These are phyloP conservation scores for Salvia splendens DNA, from an alignment of 257 asterid species.

Conservation along the genomic window DNA sequence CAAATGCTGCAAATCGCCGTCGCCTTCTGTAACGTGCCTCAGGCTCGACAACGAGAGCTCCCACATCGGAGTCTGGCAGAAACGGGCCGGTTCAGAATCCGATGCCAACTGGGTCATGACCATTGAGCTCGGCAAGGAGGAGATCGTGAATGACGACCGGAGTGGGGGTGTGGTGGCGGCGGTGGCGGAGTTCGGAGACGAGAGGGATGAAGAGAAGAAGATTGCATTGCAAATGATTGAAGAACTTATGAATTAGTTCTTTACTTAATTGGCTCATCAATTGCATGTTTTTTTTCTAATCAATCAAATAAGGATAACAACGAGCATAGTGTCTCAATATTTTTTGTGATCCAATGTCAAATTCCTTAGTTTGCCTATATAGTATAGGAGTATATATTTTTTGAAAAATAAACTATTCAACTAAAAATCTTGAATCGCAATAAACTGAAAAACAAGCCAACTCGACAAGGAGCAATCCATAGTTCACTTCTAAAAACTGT, in stretches of 20 bases:
- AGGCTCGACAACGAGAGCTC: constrained; percentile 32
- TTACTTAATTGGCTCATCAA: too few relatives aligned
- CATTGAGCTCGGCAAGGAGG: constrained; percentile 26
- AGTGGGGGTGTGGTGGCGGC: background rate
- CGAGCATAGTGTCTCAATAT: too few relatives aligned
- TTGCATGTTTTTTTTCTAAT: too few relatives aligned
- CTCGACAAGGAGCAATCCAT: too few relatives aligned
- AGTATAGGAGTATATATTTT: too few relatives aligned
- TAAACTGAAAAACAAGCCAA: too few relatives aligned
- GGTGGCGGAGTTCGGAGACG: constrained; percentile 15
- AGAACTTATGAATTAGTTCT: constrained; percentile 27
- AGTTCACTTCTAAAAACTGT: too few relatives aligned
- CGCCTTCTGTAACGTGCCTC: constrained; percentile 31
- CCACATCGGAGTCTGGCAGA: constrained; percentile 33
- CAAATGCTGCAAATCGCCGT: constrained; percentile 27
- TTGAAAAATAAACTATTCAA: too few relatives aligned
- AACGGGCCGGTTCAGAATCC: constrained; percentile 34
- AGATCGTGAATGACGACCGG: background rate
- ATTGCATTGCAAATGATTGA: constrained; percentile 33
- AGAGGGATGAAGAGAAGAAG: constrained; percentile 23
- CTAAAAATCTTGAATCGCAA: too few relatives aligned
- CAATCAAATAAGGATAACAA: too few relatives aligned
- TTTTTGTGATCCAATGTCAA: too few relatives aligned
- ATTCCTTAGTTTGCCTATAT: too few relatives aligned
- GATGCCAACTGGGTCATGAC: constrained; percentile 32